These are phyloP conservation scores for Colletotrichum sp. DNA, from an alignment of 2,329 filamentous ascomycete species.

Conservation along the genomic window DNA sequence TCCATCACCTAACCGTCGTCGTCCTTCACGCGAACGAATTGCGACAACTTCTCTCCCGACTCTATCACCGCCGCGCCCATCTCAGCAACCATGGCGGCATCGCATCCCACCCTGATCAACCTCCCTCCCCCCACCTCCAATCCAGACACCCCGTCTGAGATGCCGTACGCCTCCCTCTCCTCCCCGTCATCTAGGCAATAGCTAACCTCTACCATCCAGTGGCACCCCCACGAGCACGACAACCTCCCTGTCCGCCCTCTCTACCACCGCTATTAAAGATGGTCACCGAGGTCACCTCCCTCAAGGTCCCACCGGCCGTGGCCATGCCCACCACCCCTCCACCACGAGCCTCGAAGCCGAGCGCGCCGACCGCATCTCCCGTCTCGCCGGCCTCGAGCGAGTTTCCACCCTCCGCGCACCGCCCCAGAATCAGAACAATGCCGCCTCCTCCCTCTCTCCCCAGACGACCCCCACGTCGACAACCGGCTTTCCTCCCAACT, in stretches of 20 bases:
- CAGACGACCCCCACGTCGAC: conserved; percentile 59
- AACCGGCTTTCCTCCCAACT: conserved; percentile 45
- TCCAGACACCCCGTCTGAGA: conserved; percentile 85
- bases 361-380: conserved; percentile 92
- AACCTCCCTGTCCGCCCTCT: conserved; percentile 89
- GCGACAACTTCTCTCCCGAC: background rate
- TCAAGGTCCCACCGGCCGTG: conserved; percentile 58
- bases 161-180: conserved; percentile 69
- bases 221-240: conserved; percentile 93
- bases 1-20: background rate
- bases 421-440: conserved; percentile 30
- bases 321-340: conserved; percentile 64
- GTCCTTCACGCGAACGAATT: background rate
- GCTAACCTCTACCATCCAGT: conserved; percentile 47
- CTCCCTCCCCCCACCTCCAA: conserved; percentile 83
- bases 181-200: background rate
- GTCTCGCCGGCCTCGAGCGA: conserved; percentile 88
- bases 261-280: conserved; percentile 95
- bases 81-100: conserved; percentile 37
- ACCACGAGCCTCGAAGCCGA: conserved; percentile 85
- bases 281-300: conserved; percentile 85
- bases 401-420: conserved; percentile 76
- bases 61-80: background rate
- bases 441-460: conserved; percentile 45
- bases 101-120: conserved; percentile 76